Evolutionary conservation across 768 basidiomycete species (phyloP).

Genomic region (Coprinopsis marcescibilis): DNA sequence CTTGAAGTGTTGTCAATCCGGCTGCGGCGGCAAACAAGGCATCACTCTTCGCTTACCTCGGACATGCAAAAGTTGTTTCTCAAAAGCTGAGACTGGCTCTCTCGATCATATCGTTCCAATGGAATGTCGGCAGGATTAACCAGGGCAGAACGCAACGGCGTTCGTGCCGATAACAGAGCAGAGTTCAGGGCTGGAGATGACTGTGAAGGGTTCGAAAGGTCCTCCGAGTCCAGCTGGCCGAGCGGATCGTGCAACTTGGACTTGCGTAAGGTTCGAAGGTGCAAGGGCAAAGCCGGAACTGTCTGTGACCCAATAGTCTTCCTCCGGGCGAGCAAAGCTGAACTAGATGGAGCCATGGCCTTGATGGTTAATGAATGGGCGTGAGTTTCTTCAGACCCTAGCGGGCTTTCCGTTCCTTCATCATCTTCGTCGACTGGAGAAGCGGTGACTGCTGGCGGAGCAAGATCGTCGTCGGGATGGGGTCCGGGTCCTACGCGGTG

Average conservation of each 20-base stretch:
- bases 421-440: constrained; percentile 27
- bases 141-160: constrained; percentile 39
- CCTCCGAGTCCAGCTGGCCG: constrained; percentile 55
- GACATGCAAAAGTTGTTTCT: constrained; percentile 85
- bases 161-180: constrained; percentile 30
- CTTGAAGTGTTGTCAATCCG: constrained; percentile 31
- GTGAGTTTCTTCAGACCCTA: constrained; percentile 24
- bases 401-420: constrained; percentile 36
- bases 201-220: constrained; percentile 46
- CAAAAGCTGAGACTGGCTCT: constrained; percentile 66
- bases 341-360: constrained; percentile 9
- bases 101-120: constrained; percentile 60
- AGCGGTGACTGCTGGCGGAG: constrained; percentile 12
- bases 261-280: constrained; percentile 45
- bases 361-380: constrained; percentile 7
- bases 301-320: constrained; percentile 68
- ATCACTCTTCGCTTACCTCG: constrained; percentile 48
- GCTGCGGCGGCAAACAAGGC: constrained; percentile 3
- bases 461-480: constrained; percentile 41
- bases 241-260: constrained; percentile 68
- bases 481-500: constrained; percentile 45
- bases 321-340: constrained; percentile 29
- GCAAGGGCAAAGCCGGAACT: constrained; percentile 64
- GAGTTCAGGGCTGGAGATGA: constrained; percentile 61
- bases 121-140: constrained; percentile 47